These are phyloP conservation scores for Ophiognomonia clavigignenti-juglandacearum DNA, from an alignment of 2,329 filamentous ascomycete genomes.

Conservation along the genomic window DNA sequence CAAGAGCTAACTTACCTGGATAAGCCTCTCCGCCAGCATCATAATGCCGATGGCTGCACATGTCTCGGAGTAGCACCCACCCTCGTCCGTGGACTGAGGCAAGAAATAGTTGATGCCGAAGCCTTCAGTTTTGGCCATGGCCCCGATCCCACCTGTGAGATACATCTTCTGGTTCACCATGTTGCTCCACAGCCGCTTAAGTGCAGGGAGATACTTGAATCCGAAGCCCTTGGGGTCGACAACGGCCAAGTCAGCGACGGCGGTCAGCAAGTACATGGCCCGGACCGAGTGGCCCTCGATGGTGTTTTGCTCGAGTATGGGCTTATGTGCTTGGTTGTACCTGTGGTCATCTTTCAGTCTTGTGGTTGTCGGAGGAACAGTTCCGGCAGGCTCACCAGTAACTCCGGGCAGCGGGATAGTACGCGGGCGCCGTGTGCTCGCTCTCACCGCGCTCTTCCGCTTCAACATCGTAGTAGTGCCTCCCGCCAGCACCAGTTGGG, in stretches of 20 bases:
- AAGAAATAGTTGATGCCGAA: slow-evolving; percentile 56
- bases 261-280: slow-evolving; percentile 55
- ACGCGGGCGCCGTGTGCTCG: slow-evolving; percentile 37
- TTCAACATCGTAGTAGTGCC: slow-evolving; percentile 51
- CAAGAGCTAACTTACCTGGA: too few relatives aligned
- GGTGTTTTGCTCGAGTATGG: slow-evolving; percentile 46
- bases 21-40: slow-evolving; percentile 52
- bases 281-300: slow-evolving; percentile 56
- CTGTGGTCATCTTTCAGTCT: not conserved
- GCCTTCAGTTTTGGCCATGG: slow-evolving; percentile 52
- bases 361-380: too few relatives aligned
- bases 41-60: slow-evolving; percentile 56
- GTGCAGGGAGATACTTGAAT: slow-evolving; percentile 24
- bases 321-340: slow-evolving; percentile 50
- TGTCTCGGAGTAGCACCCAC: slow-evolving; percentile 58
- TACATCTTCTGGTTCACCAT: slow-evolving; percentile 60
- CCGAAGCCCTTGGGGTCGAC: slow-evolving; percentile 23
- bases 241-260: slow-evolving; percentile 48
- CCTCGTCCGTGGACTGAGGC: slow-evolving; percentile 53
- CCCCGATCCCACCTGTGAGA: slow-evolving; percentile 56
- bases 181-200: slow-evolving; percentile 50
- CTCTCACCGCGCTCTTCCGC: slow-evolving; percentile 43
- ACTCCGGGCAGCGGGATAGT: slow-evolving; percentile 35
- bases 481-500: slow-evolving; percentile 37
- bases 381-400: slow-evolving; percentile 31